Evolutionary conservation across 768 basidiomycete species (phyloP).

Genomic region (Suillus placidus): DNA sequence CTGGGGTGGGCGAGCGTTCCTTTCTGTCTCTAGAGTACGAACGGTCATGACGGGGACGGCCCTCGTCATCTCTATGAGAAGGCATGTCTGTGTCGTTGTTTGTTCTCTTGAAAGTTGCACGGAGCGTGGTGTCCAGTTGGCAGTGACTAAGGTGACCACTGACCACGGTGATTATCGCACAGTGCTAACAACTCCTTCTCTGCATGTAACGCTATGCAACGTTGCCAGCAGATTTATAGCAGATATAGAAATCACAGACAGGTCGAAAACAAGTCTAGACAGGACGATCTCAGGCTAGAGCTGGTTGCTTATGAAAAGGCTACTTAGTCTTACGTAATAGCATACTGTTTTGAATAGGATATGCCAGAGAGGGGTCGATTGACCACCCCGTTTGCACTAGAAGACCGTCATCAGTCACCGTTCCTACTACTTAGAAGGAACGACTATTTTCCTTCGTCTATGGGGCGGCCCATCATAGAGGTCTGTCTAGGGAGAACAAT

Average conservation of each 20-base stretch:
- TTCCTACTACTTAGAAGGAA: no score
- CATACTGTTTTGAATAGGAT: no score
- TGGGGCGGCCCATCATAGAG: no score
- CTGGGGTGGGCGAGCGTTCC: conserved; percentile 47
- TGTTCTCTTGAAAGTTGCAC: not conserved
- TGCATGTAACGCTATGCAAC: not conserved
- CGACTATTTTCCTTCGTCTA: no score
- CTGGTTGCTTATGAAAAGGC: not conserved
- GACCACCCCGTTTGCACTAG: no score
- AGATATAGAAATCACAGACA: not conserved
- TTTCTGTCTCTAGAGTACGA: conserved; percentile 29
- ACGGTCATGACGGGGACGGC: conserved; percentile 13
- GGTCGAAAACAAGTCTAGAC: not conserved
- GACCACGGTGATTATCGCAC: not conserved
- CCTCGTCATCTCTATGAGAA: conserved; percentile 14
- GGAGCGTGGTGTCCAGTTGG: not conserved
- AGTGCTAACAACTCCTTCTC: no score
- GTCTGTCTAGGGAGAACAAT: no score
- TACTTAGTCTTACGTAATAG: no score
- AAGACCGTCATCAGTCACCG: no score
- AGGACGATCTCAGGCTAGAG: not conserved
- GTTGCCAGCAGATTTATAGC: not conserved
- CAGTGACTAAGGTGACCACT: not conserved
- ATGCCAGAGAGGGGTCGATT: no score
- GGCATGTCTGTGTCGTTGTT: conserved; percentile 14